phyloP scores from a whole-genome alignment of 345 rosid genomes.

The Eucalyptus grandis region DNA sequence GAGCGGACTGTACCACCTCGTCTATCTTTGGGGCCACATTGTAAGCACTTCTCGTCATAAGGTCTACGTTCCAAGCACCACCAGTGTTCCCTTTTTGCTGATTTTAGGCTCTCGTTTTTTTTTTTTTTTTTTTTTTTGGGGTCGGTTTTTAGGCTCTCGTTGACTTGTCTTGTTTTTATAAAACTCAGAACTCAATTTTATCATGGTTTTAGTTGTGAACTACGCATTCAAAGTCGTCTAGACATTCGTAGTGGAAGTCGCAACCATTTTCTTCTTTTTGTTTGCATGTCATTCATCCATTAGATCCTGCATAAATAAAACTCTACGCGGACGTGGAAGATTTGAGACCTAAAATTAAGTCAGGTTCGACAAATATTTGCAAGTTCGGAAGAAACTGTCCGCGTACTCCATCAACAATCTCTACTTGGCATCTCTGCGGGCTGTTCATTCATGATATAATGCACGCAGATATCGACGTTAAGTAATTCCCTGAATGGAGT shows the following conservation, averaged over 20 bases:
- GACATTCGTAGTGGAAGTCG: too few relatives aligned
- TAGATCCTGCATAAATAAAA: too few relatives aligned
- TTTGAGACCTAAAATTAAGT: not conserved
- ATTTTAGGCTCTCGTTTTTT: too few relatives aligned
- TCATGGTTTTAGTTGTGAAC: too few relatives aligned
- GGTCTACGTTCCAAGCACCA: not conserved
- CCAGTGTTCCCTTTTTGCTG: not conserved
- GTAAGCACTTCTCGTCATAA: too few relatives aligned
- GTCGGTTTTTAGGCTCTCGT: too few relatives aligned
- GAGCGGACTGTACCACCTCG: too few relatives aligned
- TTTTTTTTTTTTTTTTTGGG: too few relatives aligned
- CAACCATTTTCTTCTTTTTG: too few relatives aligned
- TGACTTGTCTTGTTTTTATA: not conserved
- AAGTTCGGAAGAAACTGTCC: not conserved
- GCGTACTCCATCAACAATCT: not conserved
- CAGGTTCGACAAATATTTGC: not conserved
- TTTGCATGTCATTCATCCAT: too few relatives aligned
- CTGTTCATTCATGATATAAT: not conserved
- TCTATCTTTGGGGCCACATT: too few relatives aligned
- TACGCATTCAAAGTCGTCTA: too few relatives aligned
- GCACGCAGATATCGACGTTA: not conserved
- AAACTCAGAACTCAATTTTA: not conserved
- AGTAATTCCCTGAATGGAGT: not conserved
- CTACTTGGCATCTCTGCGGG: not conserved
- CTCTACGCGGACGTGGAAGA: not conserved